Evolutionary conservation across 441 rosid species (phyloP).

Genomic region (Gossypium davidsonii): DNA sequence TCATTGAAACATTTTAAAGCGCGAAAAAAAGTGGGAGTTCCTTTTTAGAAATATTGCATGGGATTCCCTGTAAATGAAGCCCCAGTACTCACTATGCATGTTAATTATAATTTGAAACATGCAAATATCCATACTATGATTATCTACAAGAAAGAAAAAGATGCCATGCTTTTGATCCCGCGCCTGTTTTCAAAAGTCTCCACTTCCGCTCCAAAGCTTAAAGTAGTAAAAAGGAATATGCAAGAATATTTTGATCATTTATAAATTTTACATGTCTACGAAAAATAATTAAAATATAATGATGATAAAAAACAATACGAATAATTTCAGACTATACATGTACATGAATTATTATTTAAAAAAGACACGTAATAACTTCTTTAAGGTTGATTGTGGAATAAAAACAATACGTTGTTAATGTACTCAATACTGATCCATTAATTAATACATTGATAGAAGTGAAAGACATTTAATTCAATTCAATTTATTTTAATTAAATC

Average conservation of each 20-base stretch:
- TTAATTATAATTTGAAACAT: neutral
- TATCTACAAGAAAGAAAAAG: neutral
- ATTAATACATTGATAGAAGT: too few relatives aligned
- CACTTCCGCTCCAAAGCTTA: conserved; percentile 2
- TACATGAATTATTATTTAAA: too few relatives aligned
- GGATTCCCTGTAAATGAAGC: neutral
- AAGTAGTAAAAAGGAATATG: neutral
- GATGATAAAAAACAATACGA: too few relatives aligned
- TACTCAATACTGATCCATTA: too few relatives aligned
- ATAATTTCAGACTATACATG: neutral
- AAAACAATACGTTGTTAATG: too few relatives aligned
- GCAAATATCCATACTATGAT: neutral
- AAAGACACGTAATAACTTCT: too few relatives aligned
- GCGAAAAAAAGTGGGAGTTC: neutral
- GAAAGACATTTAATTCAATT: too few relatives aligned
- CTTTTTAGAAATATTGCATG: neutral
- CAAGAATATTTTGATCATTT: neutral
- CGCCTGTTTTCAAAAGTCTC: conserved; percentile 2
- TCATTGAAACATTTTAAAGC: neutral
- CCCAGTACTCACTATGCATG: neutral
- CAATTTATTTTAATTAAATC: too few relatives aligned
- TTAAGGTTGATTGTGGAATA: too few relatives aligned
- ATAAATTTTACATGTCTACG: neutral
- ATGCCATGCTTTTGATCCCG: conserved; percentile 1
- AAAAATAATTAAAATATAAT: too few relatives aligned